Evolutionary conservation across 2,329 filamentous ascomycete genomes (phyloP), one percentile per base, ranked within the genome.

Genomic region (Paradendryphiella salina): DNA sequence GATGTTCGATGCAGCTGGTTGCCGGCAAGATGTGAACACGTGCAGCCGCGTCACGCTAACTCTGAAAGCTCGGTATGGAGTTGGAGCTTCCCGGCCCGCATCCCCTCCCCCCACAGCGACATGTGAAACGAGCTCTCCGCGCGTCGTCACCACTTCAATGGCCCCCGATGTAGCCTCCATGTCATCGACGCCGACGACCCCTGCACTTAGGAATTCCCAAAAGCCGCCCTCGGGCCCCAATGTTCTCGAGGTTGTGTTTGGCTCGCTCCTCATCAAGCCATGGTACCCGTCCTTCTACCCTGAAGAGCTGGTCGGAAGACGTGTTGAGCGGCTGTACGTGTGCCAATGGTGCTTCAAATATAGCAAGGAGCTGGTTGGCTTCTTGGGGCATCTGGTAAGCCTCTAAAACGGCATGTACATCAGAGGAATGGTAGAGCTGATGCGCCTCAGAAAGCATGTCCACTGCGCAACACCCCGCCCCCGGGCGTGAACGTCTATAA

Each of bases 341-440:
- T 99, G 94, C 69, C 87, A 89, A 28, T 88, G 85, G 79, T 99
- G 94, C 77, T 97, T 97, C 79, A 93, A 92, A 69, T 99, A 99
- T 73, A 88, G 87, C n/a, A 75, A 74, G 37, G 78, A 81, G 61
- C 63, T 80, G 23, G 71, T 77, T 59, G 73, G 71, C 46, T 81
- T 76, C 58, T 60, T 80, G 49, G 75, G 74, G 18, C 79, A 81
- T 69, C 65, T 74, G 63, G 59, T 61, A 43, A 39, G 54, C 15
- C 18, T 38, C 3, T 0, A 8, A 32, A n/a, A 9, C 9, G 9
- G 6, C 3, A 2, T 6, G 14, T 34, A n/a, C 3, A 20, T 9
- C 23, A 15, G 18, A 40, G 17, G 33, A 37, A 26, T 8, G 26
- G 15, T 11, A 8, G 5, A 40, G 50, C 46, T 53, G 18, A 50